Evolutionary conservation across 768 basidiomycete species (phyloP).

Genomic region (Gelatoporia subvermispora): DNA sequence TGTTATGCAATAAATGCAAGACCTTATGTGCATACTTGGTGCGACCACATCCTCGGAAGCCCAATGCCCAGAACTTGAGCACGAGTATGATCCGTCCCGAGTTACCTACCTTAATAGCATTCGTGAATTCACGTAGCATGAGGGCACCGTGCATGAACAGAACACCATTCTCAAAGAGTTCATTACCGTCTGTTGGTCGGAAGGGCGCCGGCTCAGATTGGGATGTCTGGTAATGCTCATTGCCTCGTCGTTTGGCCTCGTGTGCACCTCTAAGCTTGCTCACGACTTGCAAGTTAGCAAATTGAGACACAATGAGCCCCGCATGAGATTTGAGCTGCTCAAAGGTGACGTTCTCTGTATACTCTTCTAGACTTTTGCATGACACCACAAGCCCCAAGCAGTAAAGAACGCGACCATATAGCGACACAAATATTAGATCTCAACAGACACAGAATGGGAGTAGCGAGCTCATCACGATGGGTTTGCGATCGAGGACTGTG

Average conservation of each 20-base stretch:
- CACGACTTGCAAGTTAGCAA: slow-evolving; percentile 13
- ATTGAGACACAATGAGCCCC: slow-evolving; percentile 16
- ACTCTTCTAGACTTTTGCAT: slow-evolving; percentile 14
- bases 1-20: slow-evolving; percentile 11
- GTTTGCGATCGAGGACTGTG: slow-evolving; percentile 24
- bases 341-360: slow-evolving; percentile 14
- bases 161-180: slow-evolving; percentile 19
- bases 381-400: slow-evolving; percentile 20
- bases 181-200: slow-evolving; percentile 7
- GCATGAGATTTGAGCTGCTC: slow-evolving; percentile 18
- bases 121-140: slow-evolving; percentile 20
- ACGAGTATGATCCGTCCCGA: slow-evolving; percentile 23
- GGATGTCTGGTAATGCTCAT: neutral
- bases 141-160: slow-evolving; percentile 27
- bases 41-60: slow-evolving; percentile 22
- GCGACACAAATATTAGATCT: slow-evolving; percentile 25
- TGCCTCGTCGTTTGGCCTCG: neutral
- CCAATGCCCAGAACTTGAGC: slow-evolving; percentile 18
- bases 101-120: slow-evolving; percentile 26
- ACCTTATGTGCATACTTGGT: slow-evolving; percentile 24
- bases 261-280: slow-evolving; percentile 12
- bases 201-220: neutral
- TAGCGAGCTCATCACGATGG: slow-evolving; percentile 22
- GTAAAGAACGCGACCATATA: slow-evolving; percentile 24
- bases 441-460: slow-evolving; percentile 25